These are phyloP conservation scores for Pogostemon cablin DNA, from an alignment of 257 asterid species.

Conservation along the genomic window DNA sequence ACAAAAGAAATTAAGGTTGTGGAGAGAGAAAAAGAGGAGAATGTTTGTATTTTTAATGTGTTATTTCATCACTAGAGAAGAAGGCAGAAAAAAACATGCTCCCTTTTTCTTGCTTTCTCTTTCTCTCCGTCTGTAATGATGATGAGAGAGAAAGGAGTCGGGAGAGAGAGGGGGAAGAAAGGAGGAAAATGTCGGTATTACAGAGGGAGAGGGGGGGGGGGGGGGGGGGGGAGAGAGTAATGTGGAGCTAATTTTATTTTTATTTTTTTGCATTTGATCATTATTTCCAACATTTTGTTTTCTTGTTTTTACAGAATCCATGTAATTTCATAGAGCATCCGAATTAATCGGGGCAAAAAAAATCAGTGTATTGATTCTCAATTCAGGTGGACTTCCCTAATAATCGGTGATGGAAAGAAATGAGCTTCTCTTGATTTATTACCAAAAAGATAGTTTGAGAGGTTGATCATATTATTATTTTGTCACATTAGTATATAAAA, in stretches of 20 bases:
- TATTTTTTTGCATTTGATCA: background rate
- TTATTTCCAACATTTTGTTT: background rate
- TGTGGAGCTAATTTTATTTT: background rate
- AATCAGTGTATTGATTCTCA: background rate
- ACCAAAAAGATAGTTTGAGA: background rate
- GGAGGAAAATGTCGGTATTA: background rate
- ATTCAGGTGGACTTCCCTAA: slow-evolving; percentile 35
- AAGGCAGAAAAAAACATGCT: slow-evolving; percentile 24
- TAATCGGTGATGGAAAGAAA: slow-evolving; percentile 47
- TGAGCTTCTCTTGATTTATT: slow-evolving; percentile 49
- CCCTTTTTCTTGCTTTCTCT: slow-evolving; percentile 24
- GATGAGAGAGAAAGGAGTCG: slow-evolving; percentile 23
- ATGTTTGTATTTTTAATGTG: background rate
- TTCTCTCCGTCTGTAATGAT: slow-evolving; percentile 16
- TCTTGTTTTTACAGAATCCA: slow-evolving; percentile 6
- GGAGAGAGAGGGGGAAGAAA: background rate
- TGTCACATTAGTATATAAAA: background rate
- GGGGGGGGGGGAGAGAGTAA: background rate
- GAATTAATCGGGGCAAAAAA: background rate
- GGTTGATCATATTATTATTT: background rate
- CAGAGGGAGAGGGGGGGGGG: slow-evolving; percentile 1
- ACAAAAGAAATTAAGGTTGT: background rate
- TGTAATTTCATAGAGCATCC: slow-evolving; percentile 16
- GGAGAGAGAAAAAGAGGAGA: background rate
- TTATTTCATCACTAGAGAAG: slow-evolving; percentile 35